phyloP scores from a whole-genome alignment of 768 basidiomycete species.

The Leccinum ochraceum region DNA sequence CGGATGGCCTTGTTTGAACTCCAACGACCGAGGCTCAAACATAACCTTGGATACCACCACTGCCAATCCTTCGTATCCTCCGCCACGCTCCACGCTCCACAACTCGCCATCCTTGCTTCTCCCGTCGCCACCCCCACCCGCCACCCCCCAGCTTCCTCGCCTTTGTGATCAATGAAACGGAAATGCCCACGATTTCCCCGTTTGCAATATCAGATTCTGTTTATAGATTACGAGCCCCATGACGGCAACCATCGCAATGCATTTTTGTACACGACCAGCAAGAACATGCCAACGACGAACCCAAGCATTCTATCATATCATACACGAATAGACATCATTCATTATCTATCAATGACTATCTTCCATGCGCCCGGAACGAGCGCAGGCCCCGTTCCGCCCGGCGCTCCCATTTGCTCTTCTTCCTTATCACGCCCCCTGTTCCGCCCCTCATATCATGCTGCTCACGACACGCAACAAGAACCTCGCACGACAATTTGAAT shows the following conservation, averaged over 20 bases:
- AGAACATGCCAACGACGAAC: conserved; percentile 19
- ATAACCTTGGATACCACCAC: neutral
- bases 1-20: neutral
- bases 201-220: conserved; percentile 1
- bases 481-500: conserved; percentile 1
- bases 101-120: conserved; percentile 9
- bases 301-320: conserved; percentile 19
- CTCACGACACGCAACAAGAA: conserved; percentile 18
- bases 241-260: conserved; percentile 29
- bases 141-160: conserved; percentile 10
- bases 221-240: conserved; percentile 23
- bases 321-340: conserved; percentile 23
- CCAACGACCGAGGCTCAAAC: neutral
- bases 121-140: conserved; percentile 7
- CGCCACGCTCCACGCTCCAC: conserved; percentile 12
- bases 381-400: conserved; percentile 12
- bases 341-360: neutral
- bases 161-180: conserved; percentile 5
- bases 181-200: neutral
- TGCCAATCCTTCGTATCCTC: conserved; percentile 13
- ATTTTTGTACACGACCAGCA: conserved; percentile 22
- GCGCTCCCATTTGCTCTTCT: neutral
- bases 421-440: conserved; percentile 4
- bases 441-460: conserved; percentile 15
- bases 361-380: conserved; percentile 3